Conservation (phyloP, 495 filamentous ascomycete genomes). For the Penicillium verhagenii region DNA sequence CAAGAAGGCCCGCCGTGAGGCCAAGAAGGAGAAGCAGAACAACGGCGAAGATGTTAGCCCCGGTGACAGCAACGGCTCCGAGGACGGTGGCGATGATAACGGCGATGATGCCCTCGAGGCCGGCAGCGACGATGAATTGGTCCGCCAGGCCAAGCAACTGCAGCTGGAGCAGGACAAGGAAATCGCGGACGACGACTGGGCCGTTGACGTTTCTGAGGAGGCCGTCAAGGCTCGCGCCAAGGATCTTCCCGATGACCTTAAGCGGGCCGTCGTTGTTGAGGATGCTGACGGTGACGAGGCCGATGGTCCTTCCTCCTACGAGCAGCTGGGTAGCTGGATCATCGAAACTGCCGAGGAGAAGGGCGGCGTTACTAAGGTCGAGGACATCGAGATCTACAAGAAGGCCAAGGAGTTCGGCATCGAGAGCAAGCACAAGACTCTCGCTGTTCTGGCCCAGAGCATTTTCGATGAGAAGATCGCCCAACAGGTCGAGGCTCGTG, state of each 20-base stretch:
- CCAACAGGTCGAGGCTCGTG: conserved; percentile 80
- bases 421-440: conserved; percentile 89
- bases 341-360: conserved; percentile 67
- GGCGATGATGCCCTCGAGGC: conserved; percentile 71
- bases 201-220: conserved; percentile 90
- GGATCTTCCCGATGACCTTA: conserved; percentile 86
- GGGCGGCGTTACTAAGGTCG: conserved; percentile 70
- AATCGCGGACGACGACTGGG: conserved; percentile 85
- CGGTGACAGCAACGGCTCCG: conserved; percentile 71
- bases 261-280: conserved; percentile 81
- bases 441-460: conserved; percentile 88
- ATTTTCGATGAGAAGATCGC: conserved; percentile 89
- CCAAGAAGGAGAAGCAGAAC: conserved; percentile 64
- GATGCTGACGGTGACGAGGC: conserved; percentile 83
- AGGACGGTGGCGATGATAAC: conserved; percentile 66
- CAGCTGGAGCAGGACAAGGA: conserved; percentile 60
- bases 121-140: conserved; percentile 89
- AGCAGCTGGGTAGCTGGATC: conserved; percentile 93
- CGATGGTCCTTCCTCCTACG: conserved; percentile 80
- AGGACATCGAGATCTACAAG: conserved; percentile 86
- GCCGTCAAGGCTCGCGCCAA: conserved; percentile 92
- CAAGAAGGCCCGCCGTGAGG: conserved; percentile 76
- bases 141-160: conserved; percentile 76
- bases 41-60: conserved; percentile 74
- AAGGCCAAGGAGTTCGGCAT: conserved; percentile 95